Conservation (phyloP, 768 basidiomycete species). For the Xanthoconium stramineum region DNA sequence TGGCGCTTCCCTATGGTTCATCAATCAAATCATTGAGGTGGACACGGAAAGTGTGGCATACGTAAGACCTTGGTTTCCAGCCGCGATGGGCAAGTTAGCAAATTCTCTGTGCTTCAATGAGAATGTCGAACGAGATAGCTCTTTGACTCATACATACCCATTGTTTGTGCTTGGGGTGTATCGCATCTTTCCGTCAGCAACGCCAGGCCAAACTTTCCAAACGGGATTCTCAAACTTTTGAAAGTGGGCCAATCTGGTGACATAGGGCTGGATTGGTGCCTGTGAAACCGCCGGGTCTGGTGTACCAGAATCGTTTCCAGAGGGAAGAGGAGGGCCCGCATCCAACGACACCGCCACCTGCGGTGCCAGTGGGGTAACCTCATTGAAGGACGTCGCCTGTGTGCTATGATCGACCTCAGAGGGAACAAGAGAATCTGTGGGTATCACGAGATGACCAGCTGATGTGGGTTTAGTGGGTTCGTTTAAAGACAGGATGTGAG, state of each 20-base stretch:
- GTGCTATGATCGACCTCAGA: neutral
- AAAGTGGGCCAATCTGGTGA: no score
- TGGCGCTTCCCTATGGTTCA: neutral
- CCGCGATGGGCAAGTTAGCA: neutral
- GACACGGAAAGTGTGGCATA: neutral
- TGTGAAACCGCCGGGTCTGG: no score
- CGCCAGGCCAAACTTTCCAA: neutral
- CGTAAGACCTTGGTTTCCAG: neutral
- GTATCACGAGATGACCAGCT: neutral
- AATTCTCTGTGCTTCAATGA: no score
- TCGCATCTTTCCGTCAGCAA: neutral
- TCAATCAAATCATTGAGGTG: neutral
- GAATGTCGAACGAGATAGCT: neutral
- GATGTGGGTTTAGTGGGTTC: neutral
- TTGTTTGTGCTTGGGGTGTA: neutral
- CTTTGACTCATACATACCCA: neutral
- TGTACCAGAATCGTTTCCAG: no score
- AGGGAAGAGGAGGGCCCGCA: no score
- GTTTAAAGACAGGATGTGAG: neutral
- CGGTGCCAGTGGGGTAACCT: no score
- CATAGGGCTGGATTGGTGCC: no score
- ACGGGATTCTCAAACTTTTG: no score
- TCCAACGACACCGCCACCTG: no score
- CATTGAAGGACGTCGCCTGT: no score
- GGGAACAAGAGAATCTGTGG: neutral